A percentile compares a stretch with the other conserved stretches of the same genome.
These are phyloP conservation scores for Suhomyces terraborum DNA, from an alignment of 1,139 yeast genomes.

Conservation along the genomic window DNA sequence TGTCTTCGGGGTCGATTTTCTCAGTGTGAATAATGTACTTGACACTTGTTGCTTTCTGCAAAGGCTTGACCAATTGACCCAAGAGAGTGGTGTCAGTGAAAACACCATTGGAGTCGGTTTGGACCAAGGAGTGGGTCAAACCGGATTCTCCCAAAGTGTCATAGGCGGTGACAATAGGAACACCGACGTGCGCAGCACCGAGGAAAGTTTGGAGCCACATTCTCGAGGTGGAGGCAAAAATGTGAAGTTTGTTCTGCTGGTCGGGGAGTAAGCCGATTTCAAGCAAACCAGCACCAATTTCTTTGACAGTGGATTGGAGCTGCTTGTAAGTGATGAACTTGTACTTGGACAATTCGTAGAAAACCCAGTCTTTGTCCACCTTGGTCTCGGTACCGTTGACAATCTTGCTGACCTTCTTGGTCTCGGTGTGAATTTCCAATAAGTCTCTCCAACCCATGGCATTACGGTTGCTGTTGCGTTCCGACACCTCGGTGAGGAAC, in stretches of 20 bases:
- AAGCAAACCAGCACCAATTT: conserved; percentile 74
- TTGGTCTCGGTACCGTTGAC: conserved; percentile 73
- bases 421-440: conserved; percentile 72
- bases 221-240: conserved; percentile 83
- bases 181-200: conserved; percentile 73
- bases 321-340: conserved; percentile 64
- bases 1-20: conserved; percentile 59
- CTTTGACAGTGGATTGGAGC: conserved; percentile 49
- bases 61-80: conserved; percentile 66
- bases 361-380: conserved; percentile 86
- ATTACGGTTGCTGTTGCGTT: conserved; percentile 51
- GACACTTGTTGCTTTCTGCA: conserved; percentile 62
- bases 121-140: conserved; percentile 78
- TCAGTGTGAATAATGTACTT: conserved; percentile 75
- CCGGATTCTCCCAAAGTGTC: conserved; percentile 96
- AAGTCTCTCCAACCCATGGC: conserved; percentile 85
- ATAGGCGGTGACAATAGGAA: conserved; percentile 93
- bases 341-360: conserved; percentile 77
- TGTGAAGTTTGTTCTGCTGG: conserved; percentile 66
- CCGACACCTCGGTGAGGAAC: conserved; percentile 63
- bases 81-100: conserved; percentile 82
- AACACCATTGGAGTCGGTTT: conserved; percentile 76
- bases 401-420: conserved; percentile 70
- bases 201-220: conserved; percentile 89
- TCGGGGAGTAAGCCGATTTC: conserved; percentile 71